A percentile compares a stretch with the other conserved stretches of the same genome.
phyloP scores from a whole-genome alignment of 805 yeast genomes.

The Blastobotrys mokoenaii region DNA sequence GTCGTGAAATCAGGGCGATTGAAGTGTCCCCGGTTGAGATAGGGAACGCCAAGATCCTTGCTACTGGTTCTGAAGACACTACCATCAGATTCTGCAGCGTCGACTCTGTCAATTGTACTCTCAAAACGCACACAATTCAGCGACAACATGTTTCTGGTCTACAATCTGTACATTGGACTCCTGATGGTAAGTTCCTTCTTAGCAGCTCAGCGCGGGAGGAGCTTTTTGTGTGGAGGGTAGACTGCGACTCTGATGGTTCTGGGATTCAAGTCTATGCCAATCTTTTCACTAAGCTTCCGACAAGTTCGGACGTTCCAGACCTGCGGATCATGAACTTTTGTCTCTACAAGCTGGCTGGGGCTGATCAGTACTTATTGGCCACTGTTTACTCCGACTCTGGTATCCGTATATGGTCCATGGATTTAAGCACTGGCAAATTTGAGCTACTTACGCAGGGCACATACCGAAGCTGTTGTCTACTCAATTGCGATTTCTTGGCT shows the following conservation, averaged over 20 bases:
- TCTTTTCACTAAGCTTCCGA: constrained; percentile 49
- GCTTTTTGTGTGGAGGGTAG: constrained; percentile 67
- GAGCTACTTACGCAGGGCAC: constrained; percentile 36
- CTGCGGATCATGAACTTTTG: constrained; percentile 85
- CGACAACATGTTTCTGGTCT: constrained; percentile 85
- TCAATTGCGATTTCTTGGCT: constrained; percentile 46
- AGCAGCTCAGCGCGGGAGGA: constrained; percentile 74
- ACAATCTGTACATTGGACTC: constrained; percentile 54
- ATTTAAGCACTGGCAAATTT: constrained; percentile 33
- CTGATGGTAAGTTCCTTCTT: constrained; percentile 33
- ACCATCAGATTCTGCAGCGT: constrained; percentile 50
- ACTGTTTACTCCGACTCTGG: constrained; percentile 83
- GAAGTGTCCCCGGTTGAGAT: constrained; percentile 38
- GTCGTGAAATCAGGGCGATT: constrained; percentile 80
- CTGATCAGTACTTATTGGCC: constrained; percentile 38
- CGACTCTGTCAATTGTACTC: constrained; percentile 31
- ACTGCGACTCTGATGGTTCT: constrained; percentile 23
- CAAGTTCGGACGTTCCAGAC: constrained; percentile 60
- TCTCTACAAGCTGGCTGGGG: constrained; percentile 20
- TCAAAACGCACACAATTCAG: constrained; percentile 49
- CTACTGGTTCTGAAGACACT: constrained; percentile 88
- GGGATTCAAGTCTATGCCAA: constrained; percentile 21
- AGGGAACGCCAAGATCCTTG: constrained; percentile 31
- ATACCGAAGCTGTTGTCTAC: constrained; percentile 71
- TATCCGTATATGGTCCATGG: constrained; percentile 56